Conservation (phyloP, 31 red algal species). For the Endocladia muricata region DNA sequence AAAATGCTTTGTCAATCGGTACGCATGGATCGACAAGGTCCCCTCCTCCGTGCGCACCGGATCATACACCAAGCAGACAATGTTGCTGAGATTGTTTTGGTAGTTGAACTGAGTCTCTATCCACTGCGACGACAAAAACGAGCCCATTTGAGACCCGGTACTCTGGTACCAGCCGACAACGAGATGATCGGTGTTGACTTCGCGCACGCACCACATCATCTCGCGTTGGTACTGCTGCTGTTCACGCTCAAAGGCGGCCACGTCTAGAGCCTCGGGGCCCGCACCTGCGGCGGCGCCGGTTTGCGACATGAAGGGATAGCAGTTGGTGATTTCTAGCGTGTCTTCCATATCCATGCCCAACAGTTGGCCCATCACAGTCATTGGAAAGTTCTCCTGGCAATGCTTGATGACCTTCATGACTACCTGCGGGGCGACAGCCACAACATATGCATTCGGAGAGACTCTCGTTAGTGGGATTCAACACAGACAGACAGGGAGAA, state of each 20-base stretch:
- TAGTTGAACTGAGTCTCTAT: conserved; percentile 96
- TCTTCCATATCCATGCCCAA: conserved; percentile 90
- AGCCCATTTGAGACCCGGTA: conserved; percentile 86
- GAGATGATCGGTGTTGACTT: conserved; percentile 92
- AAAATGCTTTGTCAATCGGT: conserved; percentile 86
- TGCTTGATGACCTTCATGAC: conserved; percentile 96
- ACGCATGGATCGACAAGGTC: conserved; percentile 78
- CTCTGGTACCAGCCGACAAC: conserved; percentile 95
- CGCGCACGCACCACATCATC: conserved; percentile 96
- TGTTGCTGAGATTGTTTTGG: conserved; percentile 86
- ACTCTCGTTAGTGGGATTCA: neutral
- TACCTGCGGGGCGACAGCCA: no score
- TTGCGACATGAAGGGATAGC: conserved; percentile 84
- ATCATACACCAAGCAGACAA: conserved; percentile 92
- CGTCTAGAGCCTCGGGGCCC: conserved; percentile 49
- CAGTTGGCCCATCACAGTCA: conserved; percentile 87
- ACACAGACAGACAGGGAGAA: neutral
- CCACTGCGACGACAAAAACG: conserved; percentile 91
- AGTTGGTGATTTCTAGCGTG: conserved; percentile 89
- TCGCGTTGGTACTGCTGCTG: conserved; percentile 89
- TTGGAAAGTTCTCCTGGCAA: conserved; percentile 86
- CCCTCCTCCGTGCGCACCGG: conserved; percentile 80
- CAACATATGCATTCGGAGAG: neutral
- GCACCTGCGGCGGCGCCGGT: conserved; percentile 15
- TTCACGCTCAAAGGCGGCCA: conserved; percentile 59